Evolutionary conservation across 2,329 filamentous ascomycete species (phyloP).

Genomic region (Ceratocystis eucalypticola): DNA sequence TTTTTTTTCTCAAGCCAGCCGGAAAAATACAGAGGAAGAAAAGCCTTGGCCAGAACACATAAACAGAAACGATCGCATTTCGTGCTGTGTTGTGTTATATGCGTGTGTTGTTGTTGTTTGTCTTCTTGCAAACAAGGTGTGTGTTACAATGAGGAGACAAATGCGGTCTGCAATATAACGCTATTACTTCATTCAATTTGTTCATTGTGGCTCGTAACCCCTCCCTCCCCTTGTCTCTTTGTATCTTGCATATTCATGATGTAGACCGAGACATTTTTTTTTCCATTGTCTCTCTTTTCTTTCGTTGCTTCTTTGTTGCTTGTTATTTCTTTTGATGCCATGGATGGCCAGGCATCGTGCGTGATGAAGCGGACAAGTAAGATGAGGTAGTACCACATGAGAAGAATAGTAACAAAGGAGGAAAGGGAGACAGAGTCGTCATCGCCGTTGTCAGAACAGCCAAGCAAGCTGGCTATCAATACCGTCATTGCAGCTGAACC

Average conservation of each 20-base stretch:
- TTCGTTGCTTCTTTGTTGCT: neutral
- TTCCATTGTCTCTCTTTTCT: neutral
- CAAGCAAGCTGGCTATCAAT: too few relatives aligned
- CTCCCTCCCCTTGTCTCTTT: neutral
- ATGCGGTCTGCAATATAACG: too few relatives aligned
- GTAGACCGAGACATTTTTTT: constrained; percentile 1
- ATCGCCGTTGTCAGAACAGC: too few relatives aligned
- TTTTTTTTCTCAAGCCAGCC: neutral
- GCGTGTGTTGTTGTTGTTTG: neutral
- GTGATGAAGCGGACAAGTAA: neutral
- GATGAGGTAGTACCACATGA: neutral
- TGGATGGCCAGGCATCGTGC: neutral
- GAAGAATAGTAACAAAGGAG: neutral
- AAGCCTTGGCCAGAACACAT: neutral
- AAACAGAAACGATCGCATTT: neutral
- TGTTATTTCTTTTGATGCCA: neutral
- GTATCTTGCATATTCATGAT: neutral
- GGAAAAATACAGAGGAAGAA: neutral
- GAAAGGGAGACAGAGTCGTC: neutral
- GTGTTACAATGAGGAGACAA: too few relatives aligned
- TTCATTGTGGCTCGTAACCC: neutral
- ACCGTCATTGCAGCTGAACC: too few relatives aligned
- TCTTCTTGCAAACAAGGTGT: neutral
- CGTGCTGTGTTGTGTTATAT: neutral
- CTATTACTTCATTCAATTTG: too few relatives aligned